A percentile compares a stretch with the other conserved stretches of the same genome.
These are phyloP conservation scores for Xylariomycetidae sp. DNA, from an alignment of 2,329 filamentous ascomycete genomes.

Conservation along the genomic window DNA sequence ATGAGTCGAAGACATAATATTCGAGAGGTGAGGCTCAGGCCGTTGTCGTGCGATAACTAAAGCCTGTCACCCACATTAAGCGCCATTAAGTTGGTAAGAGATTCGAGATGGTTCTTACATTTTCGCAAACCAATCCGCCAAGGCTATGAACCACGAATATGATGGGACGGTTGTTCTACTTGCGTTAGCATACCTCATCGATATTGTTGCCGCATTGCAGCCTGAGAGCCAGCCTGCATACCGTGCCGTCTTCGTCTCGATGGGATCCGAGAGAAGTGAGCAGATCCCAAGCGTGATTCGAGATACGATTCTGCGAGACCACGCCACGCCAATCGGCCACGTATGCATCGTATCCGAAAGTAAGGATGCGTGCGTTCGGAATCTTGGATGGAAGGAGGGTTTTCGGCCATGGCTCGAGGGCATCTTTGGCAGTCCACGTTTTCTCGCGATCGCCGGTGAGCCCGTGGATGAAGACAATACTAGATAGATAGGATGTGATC, in stretches of 20 bases:
- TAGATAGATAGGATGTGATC: background rate
- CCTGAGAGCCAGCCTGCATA: background rate
- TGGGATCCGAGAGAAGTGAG: conserved; percentile 22
- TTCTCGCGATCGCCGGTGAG: conserved; percentile 32
- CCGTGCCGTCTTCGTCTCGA: conserved; percentile 13
- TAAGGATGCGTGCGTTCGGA: conserved; percentile 29
- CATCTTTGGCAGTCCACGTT: conserved; percentile 32
- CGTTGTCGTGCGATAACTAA: conserved; percentile 13
- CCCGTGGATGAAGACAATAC: conserved; percentile 33
- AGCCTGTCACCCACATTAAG: conserved; percentile 9
- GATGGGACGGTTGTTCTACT: conserved; percentile 21
- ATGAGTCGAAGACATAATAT: conserved; percentile 19
- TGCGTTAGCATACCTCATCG: too few relatives aligned
- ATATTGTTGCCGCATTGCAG: background rate
- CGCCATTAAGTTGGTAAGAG: background rate
- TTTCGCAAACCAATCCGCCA: conserved; percentile 35
- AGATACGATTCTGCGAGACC: conserved; percentile 20
- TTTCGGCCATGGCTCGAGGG: conserved; percentile 28
- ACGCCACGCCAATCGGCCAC: conserved; percentile 11
- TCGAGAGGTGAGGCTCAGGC: conserved; percentile 19
- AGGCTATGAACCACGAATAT: conserved; percentile 36
- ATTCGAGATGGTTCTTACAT: conserved; percentile 10
- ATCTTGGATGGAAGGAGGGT: conserved; percentile 27
- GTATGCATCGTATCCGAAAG: conserved; percentile 36
- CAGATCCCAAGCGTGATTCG: conserved; percentile 27